Evolutionary conservation across 768 basidiomycete genomes (phyloP).

Genomic region (Strobilomyces echinocephalus): DNA sequence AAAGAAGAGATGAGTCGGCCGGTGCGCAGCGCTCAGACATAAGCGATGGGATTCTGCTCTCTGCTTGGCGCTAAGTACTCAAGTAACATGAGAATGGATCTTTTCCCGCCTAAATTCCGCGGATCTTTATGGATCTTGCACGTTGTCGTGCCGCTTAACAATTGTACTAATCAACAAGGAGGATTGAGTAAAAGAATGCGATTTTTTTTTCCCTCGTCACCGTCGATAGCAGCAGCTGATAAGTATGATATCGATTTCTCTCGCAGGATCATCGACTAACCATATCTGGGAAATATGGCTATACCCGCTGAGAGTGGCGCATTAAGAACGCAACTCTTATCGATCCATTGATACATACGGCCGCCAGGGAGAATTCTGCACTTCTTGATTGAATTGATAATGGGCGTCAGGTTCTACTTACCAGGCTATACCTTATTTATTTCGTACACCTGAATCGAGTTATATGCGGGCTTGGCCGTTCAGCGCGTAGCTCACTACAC

Average conservation of each 20-base stretch:
- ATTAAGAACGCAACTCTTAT: conserved; percentile 7
- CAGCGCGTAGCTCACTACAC: not conserved
- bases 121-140: conserved; percentile 11
- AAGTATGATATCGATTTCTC: not conserved
- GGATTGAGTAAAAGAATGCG: conserved; percentile 3
- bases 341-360: not conserved
- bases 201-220: not conserved
- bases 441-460: conserved; percentile 1
- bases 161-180: not conserved
- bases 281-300: not conserved
- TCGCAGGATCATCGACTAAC: not conserved
- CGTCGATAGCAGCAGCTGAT: not conserved
- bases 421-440: conserved; percentile 6
- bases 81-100: conserved; percentile 6
- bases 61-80: not conserved
- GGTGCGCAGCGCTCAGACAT: too few relatives aligned
- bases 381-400: conserved; percentile 1
- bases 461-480: conserved; percentile 2
- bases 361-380: not conserved
- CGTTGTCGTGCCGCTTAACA: not conserved
- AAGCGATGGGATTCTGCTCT: conserved; percentile 8
- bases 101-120: conserved; percentile 1
- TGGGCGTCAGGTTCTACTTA: not conserved
- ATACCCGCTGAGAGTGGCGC: not conserved
- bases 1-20: too few relatives aligned